Percentiles rank a stretch among this genome's conserved stretches.
Conservation (phyloP, 139 green algal species). For the Parachlorella kessleri region DNA sequence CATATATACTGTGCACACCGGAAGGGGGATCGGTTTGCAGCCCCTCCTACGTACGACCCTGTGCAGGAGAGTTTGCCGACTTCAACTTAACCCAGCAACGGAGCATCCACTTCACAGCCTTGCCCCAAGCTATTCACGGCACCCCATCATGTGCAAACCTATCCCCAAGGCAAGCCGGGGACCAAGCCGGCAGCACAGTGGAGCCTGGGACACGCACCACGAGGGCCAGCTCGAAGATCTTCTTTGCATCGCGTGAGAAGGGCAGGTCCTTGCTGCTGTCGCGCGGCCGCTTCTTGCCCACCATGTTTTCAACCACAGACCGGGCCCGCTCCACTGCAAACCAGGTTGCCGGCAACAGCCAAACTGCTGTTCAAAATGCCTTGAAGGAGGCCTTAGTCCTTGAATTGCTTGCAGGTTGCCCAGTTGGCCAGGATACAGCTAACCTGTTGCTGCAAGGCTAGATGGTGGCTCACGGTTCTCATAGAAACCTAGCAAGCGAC, state of each 20-base stretch:
- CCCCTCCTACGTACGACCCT: no score
- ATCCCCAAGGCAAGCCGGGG: no score
- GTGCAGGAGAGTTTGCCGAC: neutral
- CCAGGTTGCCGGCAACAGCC: neutral
- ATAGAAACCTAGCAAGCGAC: neutral
- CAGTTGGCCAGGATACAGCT: neutral
- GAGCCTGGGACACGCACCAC: conserved; percentile 39
- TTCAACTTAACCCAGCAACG: neutral
- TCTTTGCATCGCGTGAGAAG: conserved; percentile 78
- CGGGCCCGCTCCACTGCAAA: conserved; percentile 35
- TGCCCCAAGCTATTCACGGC: no score
- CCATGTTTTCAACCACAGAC: conserved; percentile 37
- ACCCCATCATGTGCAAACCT: no score
- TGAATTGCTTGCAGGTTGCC: neutral
- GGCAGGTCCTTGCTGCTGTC: conserved; percentile 59
- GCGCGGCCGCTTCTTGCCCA: neutral
- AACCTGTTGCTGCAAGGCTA: neutral
- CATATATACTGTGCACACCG: no score
- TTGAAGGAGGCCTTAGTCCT: neutral
- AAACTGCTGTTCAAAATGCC: neutral
- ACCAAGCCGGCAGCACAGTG: neutral
- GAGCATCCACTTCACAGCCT: no score
- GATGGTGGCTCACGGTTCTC: neutral
- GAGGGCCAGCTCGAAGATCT: conserved; percentile 83
- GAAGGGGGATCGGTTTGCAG: no score